A percentile compares a stretch with the other conserved stretches of the same genome.
These are phyloP conservation scores for Pycnococcus provasolii DNA, from an alignment of 139 green algal species.

Conservation along the genomic window DNA sequence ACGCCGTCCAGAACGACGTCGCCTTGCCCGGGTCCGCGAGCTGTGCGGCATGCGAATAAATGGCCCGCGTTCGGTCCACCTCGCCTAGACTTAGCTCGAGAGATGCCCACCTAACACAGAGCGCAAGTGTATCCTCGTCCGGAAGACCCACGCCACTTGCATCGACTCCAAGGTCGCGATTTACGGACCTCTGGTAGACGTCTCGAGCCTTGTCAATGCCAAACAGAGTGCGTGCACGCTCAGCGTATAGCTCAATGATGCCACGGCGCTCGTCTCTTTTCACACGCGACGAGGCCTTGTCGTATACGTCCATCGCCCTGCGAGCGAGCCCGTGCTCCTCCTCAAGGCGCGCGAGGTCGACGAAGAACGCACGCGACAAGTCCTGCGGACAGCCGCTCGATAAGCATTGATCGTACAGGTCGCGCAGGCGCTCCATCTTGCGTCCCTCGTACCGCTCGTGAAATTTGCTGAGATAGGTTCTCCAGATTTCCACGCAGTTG, in stretches of 20 bases:
- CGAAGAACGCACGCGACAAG: conserved; percentile 51
- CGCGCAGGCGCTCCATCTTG: conserved; percentile 87
- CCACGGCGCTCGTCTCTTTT: conserved; percentile 62
- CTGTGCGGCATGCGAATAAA: conserved; percentile 70
- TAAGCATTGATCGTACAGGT: conserved; percentile 84
- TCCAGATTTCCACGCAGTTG: conserved; percentile 89
- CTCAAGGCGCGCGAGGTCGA: conserved; percentile 78
- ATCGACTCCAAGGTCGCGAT: background rate
- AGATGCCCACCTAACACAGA: conserved; percentile 72
- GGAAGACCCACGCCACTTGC: conserved; percentile 39
- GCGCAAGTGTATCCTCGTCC: conserved; percentile 50
- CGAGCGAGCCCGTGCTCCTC: conserved; percentile 80
- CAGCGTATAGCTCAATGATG: conserved; percentile 79
- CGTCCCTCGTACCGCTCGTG: conserved; percentile 70
- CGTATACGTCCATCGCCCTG: conserved; percentile 75
- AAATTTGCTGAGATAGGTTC: conserved; percentile 81
- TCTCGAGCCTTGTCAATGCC: conserved; percentile 89
- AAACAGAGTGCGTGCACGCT: conserved; percentile 79
- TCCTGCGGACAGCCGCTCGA: conserved; percentile 41
- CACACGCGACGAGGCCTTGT: conserved; percentile 39
- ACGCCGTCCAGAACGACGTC: conserved; percentile 77
- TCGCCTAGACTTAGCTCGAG: conserved; percentile 85
- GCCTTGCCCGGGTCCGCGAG: conserved; percentile 42
- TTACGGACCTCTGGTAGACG: conserved; percentile 64
- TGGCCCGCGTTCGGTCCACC: conserved; percentile 83